Evolutionary conservation across 768 basidiomycete genomes (phyloP).

Genomic region (Tylopilus sp.): DNA sequence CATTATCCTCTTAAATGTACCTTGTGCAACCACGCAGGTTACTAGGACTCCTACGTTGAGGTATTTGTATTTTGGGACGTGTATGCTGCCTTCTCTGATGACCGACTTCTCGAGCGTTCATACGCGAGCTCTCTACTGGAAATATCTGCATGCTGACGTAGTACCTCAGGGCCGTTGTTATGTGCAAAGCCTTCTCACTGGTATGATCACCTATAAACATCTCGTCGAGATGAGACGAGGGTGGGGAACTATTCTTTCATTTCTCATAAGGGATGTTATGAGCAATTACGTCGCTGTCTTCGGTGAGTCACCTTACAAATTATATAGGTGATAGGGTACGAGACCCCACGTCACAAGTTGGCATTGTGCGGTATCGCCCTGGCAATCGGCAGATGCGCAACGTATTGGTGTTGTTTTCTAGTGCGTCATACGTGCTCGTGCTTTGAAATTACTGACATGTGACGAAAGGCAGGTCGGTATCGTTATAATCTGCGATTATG

Average conservation of each 20-base stretch:
- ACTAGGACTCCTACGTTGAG: conserved; percentile 3
- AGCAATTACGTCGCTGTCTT: conserved; percentile 42
- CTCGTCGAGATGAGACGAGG: conserved; percentile 38
- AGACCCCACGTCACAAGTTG: not conserved
- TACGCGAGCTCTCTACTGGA: conserved; percentile 15
- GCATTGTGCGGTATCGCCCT: conserved; percentile 3
- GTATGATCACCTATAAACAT: conserved; percentile 38
- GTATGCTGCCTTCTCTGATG: conserved; percentile 22
- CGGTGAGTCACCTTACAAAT: conserved; percentile 25
- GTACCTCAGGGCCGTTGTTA: conserved; percentile 7
- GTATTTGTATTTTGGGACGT: conserved; percentile 16
- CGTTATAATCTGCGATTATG: conserved; percentile 15
- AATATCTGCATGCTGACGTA: not conserved
- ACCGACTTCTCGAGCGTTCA: not conserved
- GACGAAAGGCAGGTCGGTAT: conserved; percentile 12
- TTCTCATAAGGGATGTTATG: conserved; percentile 44
- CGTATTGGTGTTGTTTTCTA: not conserved
- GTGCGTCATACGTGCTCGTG: not conserved
- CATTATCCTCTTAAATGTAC: conserved; percentile 19
- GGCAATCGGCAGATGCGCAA: not conserved
- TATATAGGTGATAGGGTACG: too few species aligned
- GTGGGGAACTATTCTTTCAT: conserved; percentile 38
- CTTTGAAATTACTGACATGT: not conserved
- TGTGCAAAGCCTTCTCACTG: conserved; percentile 38
- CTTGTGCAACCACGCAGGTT: conserved; percentile 14